These are phyloP conservation scores for Eutrema heterophyllum DNA, from an alignment of 345 rosid genomes.

Conservation along the genomic window DNA sequence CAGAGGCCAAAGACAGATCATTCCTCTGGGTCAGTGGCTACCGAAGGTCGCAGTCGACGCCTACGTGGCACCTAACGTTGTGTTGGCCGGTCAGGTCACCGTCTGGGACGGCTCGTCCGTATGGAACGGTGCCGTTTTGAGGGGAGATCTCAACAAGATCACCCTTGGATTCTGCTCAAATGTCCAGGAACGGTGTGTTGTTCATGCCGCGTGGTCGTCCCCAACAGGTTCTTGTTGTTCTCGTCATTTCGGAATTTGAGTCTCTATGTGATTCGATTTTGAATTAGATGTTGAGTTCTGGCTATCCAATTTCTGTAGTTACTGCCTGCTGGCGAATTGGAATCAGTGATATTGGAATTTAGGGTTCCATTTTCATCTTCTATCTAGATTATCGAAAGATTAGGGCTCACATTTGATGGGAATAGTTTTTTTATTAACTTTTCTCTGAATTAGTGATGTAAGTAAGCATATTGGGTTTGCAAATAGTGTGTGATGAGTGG, in stretches of 20 bases:
- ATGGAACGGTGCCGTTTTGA: constrained; percentile 87
- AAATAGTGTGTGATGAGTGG: not conserved
- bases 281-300: not conserved
- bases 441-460: not conserved
- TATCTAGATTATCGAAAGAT: not conserved
- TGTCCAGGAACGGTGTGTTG: constrained; percentile 87
- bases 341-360: not conserved
- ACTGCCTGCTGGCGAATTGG: not conserved
- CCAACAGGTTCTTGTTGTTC: constrained; percentile 65
- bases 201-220: constrained; percentile 97
- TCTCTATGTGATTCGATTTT: not conserved
- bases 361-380: not conserved
- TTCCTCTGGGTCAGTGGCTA: constrained; percentile 91
- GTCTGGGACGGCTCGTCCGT: constrained; percentile 89
- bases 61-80: constrained; percentile 89
- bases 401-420: not conserved
- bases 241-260: not conserved
- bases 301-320: not conserved
- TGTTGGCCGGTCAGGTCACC: constrained; percentile 85
- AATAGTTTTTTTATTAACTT: not conserved
- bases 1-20: constrained; percentile 88
- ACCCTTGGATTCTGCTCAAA: constrained; percentile 92
- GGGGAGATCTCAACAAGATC: constrained; percentile 97
- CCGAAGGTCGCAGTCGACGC: constrained; percentile 97
- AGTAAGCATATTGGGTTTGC: not conserved